Evolutionary conservation across 192 early-diverging fungal species (phyloP).

Genomic region (Entophlyctis luteolus): DNA sequence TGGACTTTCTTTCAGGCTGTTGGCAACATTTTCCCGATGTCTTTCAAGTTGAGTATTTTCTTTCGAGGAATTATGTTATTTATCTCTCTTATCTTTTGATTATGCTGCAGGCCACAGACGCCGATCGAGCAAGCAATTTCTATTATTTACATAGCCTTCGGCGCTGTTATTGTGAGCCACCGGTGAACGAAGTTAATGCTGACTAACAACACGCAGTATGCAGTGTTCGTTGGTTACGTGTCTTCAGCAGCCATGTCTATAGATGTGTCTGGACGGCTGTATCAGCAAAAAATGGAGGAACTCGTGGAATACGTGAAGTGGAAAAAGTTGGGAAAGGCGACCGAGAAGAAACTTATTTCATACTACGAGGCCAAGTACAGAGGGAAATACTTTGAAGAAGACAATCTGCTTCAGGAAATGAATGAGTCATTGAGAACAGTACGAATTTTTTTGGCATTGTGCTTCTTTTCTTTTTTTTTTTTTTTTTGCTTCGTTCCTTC

Average conservation of each 20-base stretch:
- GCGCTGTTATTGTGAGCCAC: constrained; percentile 3
- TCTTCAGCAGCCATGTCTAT: constrained; percentile 17
- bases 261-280: constrained; percentile 24
- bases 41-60: constrained; percentile 3
- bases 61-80: not conserved
- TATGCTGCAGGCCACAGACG: not conserved
- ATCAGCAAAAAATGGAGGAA: constrained; percentile 37
- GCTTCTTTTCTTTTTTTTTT: not conserved
- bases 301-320: constrained; percentile 31
- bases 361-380: constrained; percentile 32
- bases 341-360: constrained; percentile 16
- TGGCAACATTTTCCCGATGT: constrained; percentile 22
- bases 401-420: not conserved
- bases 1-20: constrained; percentile 22
- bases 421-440: constrained; percentile 13
- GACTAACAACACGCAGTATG: not conserved
- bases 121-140: not conserved
- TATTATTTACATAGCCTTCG: constrained; percentile 1
- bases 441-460: not conserved
- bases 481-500: not conserved
- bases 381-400: constrained; percentile 34
- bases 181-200: not conserved
- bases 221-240: constrained; percentile 3
- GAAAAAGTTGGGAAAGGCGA: constrained; percentile 17
- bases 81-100: not conserved